Evolutionary conservation across 148 eudicot species (phyloP).

Genomic region (Heliamphora exappendiculata): DNA sequence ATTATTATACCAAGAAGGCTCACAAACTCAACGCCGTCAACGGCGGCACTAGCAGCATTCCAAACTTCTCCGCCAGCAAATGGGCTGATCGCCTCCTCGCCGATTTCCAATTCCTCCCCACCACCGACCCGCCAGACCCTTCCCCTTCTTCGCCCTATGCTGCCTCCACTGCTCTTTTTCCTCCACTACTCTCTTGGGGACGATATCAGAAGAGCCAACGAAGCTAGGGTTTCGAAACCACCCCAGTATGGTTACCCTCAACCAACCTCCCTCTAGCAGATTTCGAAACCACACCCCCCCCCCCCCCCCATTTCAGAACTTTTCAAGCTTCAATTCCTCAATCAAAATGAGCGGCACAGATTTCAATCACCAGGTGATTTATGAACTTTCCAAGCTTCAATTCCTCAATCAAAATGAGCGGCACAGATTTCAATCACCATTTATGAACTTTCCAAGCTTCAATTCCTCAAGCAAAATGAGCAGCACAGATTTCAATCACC

Average conservation of each 20-base stretch:
- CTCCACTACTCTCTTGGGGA: slow-evolving; percentile 63
- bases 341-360: too few species aligned
- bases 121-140: slow-evolving; percentile 15
- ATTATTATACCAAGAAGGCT: slow-evolving; percentile 18
- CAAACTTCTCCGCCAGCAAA: slow-evolving; percentile 53
- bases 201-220: slow-evolving; percentile 71
- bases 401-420: too few species aligned
- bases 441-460: too few species aligned
- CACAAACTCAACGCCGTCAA: slow-evolving; percentile 22
- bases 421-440: too few species aligned
- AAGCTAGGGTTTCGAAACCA: slow-evolving; percentile 68
- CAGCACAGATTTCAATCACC: too few species aligned
- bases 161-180: slow-evolving; percentile 24
- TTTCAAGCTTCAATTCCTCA: too few species aligned
- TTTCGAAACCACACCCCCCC: too few species aligned
- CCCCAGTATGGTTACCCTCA: slow-evolving; percentile 81
- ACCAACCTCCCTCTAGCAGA: too few species aligned
- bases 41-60: slow-evolving; percentile 13
- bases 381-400: too few species aligned
- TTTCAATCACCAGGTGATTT: too few species aligned
- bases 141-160: slow-evolving; percentile 6
- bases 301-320: too few species aligned
- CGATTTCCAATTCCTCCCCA: slow-evolving; percentile 80
- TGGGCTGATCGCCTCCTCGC: slow-evolving; percentile 92
- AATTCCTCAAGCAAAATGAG: too few species aligned